A percentile compares a stretch with the other conserved stretches of the same genome.
Evolutionary conservation across 1,139 yeast genomes (phyloP).

Genomic region (Waltiozyma sp.): DNA sequence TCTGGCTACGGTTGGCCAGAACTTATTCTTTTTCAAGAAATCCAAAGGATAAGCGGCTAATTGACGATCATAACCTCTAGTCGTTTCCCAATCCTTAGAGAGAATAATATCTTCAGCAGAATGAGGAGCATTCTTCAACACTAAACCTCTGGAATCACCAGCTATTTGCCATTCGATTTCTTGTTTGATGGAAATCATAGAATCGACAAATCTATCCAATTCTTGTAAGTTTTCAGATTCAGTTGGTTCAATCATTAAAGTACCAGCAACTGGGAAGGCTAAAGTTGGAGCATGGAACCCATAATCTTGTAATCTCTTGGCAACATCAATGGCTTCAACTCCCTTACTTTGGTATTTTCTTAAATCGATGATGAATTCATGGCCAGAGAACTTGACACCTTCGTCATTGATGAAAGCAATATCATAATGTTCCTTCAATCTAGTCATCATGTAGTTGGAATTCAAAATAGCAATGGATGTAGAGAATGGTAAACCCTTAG

Average conservation of each 20-base stretch:
- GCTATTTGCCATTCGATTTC: conserved; percentile 73
- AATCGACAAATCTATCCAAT: conserved; percentile 80
- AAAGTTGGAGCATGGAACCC: conserved; percentile 98
- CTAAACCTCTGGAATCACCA: conserved; percentile 57
- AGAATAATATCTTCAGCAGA: conserved; percentile 68
- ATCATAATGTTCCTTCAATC: conserved; percentile 58
- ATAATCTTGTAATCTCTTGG: conserved; percentile 93
- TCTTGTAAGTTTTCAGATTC: conserved; percentile 87
- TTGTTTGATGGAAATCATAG: conserved; percentile 69
- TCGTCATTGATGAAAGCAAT: conserved; percentile 63
- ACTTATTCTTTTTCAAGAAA: conserved; percentile 60
- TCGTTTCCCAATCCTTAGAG: conserved; percentile 45
- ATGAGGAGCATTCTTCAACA: conserved; percentile 88
- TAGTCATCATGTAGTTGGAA: conserved; percentile 89
- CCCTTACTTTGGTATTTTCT: conserved; percentile 77
- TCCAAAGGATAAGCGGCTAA: conserved; percentile 89
- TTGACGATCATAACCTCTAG: conserved; percentile 84
- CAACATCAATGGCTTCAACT: conserved; percentile 90
- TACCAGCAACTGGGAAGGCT: conserved; percentile 98
- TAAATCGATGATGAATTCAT: conserved; percentile 87
- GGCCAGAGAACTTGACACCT: conserved; percentile 77
- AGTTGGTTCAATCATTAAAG: conserved; percentile 96
- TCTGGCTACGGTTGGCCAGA: conserved; percentile 93
- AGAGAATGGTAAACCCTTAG: conserved; percentile 70
- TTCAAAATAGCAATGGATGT: conserved; percentile 85